Base-by-base conservation (phyloP, 2,329 filamentous ascomycete species). In the Ambrosiella cleistominuta region DNA sequence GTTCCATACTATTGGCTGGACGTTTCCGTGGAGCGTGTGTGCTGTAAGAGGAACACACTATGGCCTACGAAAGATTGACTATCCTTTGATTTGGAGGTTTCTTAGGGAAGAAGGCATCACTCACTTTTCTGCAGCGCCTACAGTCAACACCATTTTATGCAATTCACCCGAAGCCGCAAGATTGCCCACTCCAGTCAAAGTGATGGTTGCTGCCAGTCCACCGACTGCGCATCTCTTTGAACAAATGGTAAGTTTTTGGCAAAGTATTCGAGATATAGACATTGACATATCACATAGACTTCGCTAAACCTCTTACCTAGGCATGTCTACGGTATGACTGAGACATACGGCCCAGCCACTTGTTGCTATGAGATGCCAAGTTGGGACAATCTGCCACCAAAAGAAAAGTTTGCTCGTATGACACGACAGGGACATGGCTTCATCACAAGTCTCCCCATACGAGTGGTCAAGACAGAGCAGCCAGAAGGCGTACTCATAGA, bases 291-390 rank as follows among this genome's bases (percentile, higher is more conserved):
- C 7, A 19, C n/a, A 7, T 27, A 54, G 52, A 68, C 67, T 1
- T 69, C 72, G 3, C 73, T 97, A 7, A 98, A 98, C 66, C 77
- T 98, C 7, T 78, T 84, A 19, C 93, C 93, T 0, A 88, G 96
- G 0, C 93, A 98, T 68, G 89, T 95, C 7, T 98, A 98, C 68
- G 93, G 93, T 44, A 69, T 85, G 70, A 85, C 81, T 1, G 79
- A 97, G 72, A 97, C 91, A 0, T 97, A 97, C 66, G 93, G 93
- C 0, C 93, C 93, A 8, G 91, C 96, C 61, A 97, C 90, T 1
- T 95, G 94, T 68, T 88, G 90, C 8, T 98, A 98, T 66, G 76
- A 85, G 58, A 78, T 97, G 71, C 88, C 89, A 0, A 75, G 79
- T 37, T 98, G 93, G 93, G 82, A 93, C n/a, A 66, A 69, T 0